Conservation (phyloP, 2,329 filamentous ascomycete genomes). For the Periconia macrospinosa region DNA sequence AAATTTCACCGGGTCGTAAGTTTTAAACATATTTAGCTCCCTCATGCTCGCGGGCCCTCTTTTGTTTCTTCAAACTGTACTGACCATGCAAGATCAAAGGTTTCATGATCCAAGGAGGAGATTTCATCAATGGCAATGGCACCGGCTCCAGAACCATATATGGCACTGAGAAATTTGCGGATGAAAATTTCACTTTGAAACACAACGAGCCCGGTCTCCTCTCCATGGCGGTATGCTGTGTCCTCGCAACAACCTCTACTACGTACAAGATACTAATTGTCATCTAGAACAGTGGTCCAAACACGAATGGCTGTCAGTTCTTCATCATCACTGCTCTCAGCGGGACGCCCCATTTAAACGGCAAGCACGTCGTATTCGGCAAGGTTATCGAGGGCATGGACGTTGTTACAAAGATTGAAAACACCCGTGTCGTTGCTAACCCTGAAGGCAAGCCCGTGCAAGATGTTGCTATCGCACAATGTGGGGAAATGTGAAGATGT, state of each 20-base stretch:
- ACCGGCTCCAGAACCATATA: constrained; percentile 89
- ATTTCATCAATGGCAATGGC: constrained; percentile 92
- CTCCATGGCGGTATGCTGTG: constrained; percentile 79
- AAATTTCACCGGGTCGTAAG: constrained; percentile 12
- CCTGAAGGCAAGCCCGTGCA: constrained; percentile 78
- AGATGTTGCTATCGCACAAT: constrained; percentile 82
- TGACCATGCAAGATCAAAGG: constrained; percentile 71
- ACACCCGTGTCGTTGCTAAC: constrained; percentile 67
- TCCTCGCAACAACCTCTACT: background rate
- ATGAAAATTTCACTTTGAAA: constrained; percentile 84
- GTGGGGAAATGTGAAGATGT: constrained; percentile 79
- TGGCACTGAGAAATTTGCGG: constrained; percentile 78
- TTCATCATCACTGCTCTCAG: constrained; percentile 81
- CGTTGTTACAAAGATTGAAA: constrained; percentile 84
- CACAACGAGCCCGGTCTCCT: constrained; percentile 81
- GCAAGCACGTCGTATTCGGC: constrained; percentile 55
- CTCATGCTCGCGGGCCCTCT: background rate
- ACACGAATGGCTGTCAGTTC: constrained; percentile 95
- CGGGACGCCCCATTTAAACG: constrained; percentile 60
- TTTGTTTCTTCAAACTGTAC: background rate
- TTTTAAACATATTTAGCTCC: background rate
- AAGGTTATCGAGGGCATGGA: constrained; percentile 85
- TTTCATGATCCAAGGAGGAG: constrained; percentile 97
- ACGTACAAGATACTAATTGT: constrained; percentile 3
- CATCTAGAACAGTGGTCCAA: constrained; percentile 78